A percentile compares a stretch with the other conserved stretches of the same genome.
phyloP scores from a whole-genome alignment of 2,329 filamentous ascomycete genomes.

The Trichoderma aggressivum region DNA sequence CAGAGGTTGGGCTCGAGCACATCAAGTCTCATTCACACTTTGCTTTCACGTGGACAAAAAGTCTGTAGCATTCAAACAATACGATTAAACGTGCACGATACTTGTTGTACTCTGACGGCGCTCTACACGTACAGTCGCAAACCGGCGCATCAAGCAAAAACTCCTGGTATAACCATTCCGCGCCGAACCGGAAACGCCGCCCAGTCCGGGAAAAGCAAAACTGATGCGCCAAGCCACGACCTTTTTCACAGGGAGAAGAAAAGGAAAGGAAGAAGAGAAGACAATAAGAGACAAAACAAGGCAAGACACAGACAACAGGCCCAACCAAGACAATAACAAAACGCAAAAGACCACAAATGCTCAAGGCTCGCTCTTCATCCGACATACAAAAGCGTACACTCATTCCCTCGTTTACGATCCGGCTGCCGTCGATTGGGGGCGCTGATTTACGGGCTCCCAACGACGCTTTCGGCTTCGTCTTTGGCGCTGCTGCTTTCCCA shows the following conservation, averaged over 20 bases:
- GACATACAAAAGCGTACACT: constrained; percentile 11
- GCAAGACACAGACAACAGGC: not conserved
- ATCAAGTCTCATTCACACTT: not conserved
- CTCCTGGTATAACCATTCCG: constrained; percentile 14
- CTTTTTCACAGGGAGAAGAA: not conserved
- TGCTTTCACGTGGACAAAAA: not conserved
- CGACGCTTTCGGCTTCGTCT: constrained; percentile 48
- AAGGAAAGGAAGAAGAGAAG: not conserved
- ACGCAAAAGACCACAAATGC: not conserved
- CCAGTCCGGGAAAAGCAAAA: constrained; percentile 1
- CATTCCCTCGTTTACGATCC: constrained; percentile 10
- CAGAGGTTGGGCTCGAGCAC: not conserved
- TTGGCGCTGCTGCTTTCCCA: constrained; percentile 68
- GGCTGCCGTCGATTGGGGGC: constrained; percentile 23
- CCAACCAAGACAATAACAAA: not conserved
- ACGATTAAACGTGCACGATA: constrained; percentile 16
- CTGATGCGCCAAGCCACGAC: constrained; percentile 10
- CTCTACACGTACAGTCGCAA: not conserved
- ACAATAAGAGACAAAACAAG: not conserved
- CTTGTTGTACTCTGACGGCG: not conserved
- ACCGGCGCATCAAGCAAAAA: constrained; percentile 16
- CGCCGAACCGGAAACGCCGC: constrained; percentile 9
- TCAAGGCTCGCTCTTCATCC: constrained; percentile 18
- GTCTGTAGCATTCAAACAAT: constrained; percentile 3
- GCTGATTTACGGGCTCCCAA: constrained; percentile 12